These are phyloP conservation scores for Dioscorea alata DNA, from an alignment of 106 monocot species.

Conservation along the genomic window DNA sequence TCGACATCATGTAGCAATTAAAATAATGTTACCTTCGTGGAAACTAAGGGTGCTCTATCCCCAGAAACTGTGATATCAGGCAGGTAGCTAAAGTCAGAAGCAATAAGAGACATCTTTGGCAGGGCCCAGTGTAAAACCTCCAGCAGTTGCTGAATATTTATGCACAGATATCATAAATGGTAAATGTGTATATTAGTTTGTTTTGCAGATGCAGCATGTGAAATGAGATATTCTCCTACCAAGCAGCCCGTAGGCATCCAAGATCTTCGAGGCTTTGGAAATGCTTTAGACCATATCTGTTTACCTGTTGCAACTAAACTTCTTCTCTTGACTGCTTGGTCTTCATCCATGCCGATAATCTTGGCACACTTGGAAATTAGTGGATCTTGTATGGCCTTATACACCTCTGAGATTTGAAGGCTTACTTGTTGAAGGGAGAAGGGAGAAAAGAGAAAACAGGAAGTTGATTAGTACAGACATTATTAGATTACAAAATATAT, in stretches of 20 bases:
- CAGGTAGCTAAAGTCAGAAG: constrained; percentile 93
- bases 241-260: constrained; percentile 96
- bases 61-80: constrained; percentile 85
- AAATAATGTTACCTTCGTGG: constrained; percentile 56
- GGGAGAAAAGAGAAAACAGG: constrained; percentile 11
- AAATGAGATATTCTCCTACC: constrained; percentile 30
- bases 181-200: not conserved
- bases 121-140: constrained; percentile 82
- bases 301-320: constrained; percentile 30
- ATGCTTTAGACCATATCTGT: constrained; percentile 56
- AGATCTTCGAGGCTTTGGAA: constrained; percentile 79
- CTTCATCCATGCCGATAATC: constrained; percentile 54
- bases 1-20: not conserved
- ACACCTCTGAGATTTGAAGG: constrained; percentile 55
- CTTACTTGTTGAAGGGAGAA: constrained; percentile 42
- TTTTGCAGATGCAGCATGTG: not conserved
- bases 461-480: not conserved
- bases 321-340: constrained; percentile 5
- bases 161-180: constrained; percentile 1
- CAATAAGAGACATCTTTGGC: constrained; percentile 95
- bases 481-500: no score
- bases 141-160: constrained; percentile 66
- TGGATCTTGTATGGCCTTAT: constrained; percentile 74
- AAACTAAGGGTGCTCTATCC: constrained; percentile 95
- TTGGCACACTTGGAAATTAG: constrained; percentile 65